Conservation (phyloP, 2,329 filamentous ascomycete species). For the Incumbomyces lentus region DNA sequence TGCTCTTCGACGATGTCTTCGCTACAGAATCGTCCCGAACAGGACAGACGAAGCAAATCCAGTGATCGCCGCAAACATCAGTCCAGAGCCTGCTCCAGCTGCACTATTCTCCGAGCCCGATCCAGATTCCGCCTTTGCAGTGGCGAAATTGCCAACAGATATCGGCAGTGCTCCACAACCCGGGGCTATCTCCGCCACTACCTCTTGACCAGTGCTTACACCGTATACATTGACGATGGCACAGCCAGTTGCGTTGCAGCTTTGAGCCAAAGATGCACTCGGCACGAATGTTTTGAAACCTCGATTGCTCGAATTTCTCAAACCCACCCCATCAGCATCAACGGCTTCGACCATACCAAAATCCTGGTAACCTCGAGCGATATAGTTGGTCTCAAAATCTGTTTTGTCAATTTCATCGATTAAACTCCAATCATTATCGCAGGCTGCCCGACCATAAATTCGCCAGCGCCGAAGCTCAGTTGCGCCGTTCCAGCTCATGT, state of each 20-base stretch:
- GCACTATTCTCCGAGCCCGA: background rate
- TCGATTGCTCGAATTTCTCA: constrained; percentile 8
- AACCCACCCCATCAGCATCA: constrained; percentile 3
- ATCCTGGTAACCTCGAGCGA: constrained; percentile 2
- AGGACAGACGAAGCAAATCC: background rate
- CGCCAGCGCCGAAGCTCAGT: constrained; percentile 36
- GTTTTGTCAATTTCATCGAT: constrained; percentile 24
- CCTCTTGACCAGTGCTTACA: constrained; percentile 2
- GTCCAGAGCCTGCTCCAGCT: background rate
- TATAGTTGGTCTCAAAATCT: constrained; percentile 32
- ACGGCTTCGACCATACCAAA: constrained; percentile 12
- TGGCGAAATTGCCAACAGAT: background rate
- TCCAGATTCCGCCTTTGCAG: background rate
- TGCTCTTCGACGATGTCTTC: background rate
- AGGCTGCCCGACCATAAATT: constrained; percentile 20
- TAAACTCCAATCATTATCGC: constrained; percentile 21
- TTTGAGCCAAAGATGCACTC: constrained; percentile 1
- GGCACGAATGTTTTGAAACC: constrained; percentile 11
- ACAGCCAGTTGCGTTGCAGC: constrained; percentile 8
- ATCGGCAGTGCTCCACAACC: constrained; percentile 2
- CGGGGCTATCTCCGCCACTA: background rate
- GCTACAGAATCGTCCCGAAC: constrained; percentile 2
- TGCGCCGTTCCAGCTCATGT: constrained; percentile 39
- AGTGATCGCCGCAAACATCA: background rate
- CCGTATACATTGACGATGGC: background rate